Evolutionary conservation across 441 rosid genomes (phyloP).

Genomic region (Aleurites moluccanus): DNA sequence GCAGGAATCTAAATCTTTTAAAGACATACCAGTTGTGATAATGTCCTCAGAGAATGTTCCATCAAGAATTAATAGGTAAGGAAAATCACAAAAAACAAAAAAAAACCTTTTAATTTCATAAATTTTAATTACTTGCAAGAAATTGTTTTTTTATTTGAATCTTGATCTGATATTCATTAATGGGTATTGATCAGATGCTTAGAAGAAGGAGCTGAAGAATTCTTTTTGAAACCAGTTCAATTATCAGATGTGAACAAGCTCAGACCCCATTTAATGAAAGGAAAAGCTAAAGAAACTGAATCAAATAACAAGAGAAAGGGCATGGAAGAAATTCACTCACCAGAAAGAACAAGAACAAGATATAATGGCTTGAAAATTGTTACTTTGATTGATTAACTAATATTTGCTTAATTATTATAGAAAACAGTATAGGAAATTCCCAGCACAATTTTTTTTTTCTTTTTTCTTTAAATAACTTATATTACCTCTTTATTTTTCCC

Average conservation of each 20-base stretch:
- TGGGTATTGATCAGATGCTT: conserved; percentile 46
- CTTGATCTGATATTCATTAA: neutral
- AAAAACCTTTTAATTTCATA: too few species aligned
- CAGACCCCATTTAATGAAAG: conserved; percentile 54
- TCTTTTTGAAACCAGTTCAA: conserved; percentile 67
- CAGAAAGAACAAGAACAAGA: conserved; percentile 39
- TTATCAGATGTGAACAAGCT: conserved; percentile 70
- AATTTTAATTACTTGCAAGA: neutral
- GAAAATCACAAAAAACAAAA: too few species aligned
- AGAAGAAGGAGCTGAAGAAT: conserved; percentile 80
- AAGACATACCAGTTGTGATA: conserved; percentile 70
- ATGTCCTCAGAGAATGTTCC: conserved; percentile 82
- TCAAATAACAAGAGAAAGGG: conserved; percentile 37
- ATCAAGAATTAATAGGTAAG: conserved; percentile 59
- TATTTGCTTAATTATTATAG: neutral
- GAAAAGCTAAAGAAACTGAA: conserved; percentile 31
- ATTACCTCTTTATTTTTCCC: too few species aligned
- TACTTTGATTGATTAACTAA: conserved; percentile 8
- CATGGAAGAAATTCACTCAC: conserved; percentile 34
- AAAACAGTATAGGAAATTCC: neutral
- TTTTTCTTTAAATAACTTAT: neutral
- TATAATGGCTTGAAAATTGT: conserved; percentile 29
- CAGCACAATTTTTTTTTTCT: neutral
- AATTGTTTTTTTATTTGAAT: neutral
- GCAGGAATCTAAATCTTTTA: conserved; percentile 55